phyloP scores from a whole-genome alignment of 2,329 filamentous ascomycete genomes.

The Sporothrix mexicana region DNA sequence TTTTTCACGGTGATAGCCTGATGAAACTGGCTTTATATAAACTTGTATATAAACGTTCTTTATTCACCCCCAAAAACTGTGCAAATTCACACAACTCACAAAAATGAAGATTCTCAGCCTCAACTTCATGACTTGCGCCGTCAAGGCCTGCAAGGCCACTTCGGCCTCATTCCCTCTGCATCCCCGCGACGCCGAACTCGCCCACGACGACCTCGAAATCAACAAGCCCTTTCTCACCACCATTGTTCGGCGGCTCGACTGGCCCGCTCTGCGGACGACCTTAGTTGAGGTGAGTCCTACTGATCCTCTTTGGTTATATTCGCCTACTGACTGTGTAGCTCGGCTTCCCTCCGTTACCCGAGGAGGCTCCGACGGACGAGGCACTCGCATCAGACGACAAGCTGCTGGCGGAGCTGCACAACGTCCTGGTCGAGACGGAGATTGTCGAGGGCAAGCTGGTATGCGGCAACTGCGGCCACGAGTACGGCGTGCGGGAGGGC shows the following conservation, averaged over 20 bases:
- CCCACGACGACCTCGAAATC: constrained; percentile 79
- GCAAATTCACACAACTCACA: background rate
- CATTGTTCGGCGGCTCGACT: constrained; percentile 85
- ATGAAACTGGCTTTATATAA: background rate
- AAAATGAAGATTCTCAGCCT: constrained; percentile 92
- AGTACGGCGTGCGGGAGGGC: constrained; percentile 93
- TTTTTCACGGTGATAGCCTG: constrained; percentile 25
- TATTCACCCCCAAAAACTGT: background rate
- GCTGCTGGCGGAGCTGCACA: constrained; percentile 77
- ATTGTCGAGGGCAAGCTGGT: constrained; percentile 87
- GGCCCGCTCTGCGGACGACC: constrained; percentile 77
- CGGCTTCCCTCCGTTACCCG: constrained; percentile 76
- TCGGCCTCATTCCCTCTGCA: constrained; percentile 86
- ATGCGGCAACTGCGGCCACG: constrained; percentile 89
- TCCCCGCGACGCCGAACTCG: constrained; percentile 88
- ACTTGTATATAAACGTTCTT: background rate
- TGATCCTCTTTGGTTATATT: constrained; percentile 9
- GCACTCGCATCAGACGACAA: constrained; percentile 70
- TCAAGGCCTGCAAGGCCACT: constrained; percentile 89
- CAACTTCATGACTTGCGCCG: constrained; percentile 95
- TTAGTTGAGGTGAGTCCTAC: constrained; percentile 65
- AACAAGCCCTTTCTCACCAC: constrained; percentile 83
- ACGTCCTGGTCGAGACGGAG: constrained; percentile 84
- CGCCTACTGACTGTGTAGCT: constrained; percentile 57
- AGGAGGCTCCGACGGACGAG: constrained; percentile 65